Evolutionary conservation across 257 asterid genomes (phyloP).

Genomic region (Ligustrum vulgare): DNA sequence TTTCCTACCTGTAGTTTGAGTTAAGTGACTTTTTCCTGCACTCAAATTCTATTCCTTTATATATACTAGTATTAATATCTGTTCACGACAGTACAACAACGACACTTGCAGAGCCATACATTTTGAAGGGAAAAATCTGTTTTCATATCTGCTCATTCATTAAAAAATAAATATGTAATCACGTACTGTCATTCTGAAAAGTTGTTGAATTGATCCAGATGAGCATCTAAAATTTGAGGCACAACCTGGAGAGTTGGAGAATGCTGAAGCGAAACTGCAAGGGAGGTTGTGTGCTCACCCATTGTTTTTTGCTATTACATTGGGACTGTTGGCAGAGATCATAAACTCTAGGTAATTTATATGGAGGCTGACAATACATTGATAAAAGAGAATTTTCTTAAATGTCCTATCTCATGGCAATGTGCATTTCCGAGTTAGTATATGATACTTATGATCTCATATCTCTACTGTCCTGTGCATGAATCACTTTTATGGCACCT

Average conservation of each 20-base stretch:
- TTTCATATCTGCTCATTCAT: conserved; percentile 2
- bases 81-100: conserved; percentile 8
- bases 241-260: conserved; percentile 32
- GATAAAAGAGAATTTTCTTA: conserved; percentile 4
- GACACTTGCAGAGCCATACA: conserved; percentile 8
- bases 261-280: conserved; percentile 33
- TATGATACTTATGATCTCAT: not conserved
- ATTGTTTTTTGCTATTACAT: conserved; percentile 78
- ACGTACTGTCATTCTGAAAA: conserved; percentile 14
- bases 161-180: not conserved
- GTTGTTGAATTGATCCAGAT: conserved; percentile 34
- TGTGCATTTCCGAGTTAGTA: not conserved
- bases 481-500: conserved; percentile 9
- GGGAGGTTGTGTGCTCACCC: conserved; percentile 65
- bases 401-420: not conserved
- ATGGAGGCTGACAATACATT: conserved; percentile 14
- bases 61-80: not conserved
- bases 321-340: conserved; percentile 86
- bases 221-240: conserved; percentile 42
- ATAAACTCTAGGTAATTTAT: conserved; percentile 80
- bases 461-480: not conserved
- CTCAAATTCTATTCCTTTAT: not conserved
- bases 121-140: not conserved
- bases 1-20: not conserved
- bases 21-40: not conserved